A percentile compares a stretch with the other conserved stretches of the same genome.
phyloP scores from a whole-genome alignment of 2,329 filamentous ascomycete genomes.

The Trichoderma semiorbis region DNA sequence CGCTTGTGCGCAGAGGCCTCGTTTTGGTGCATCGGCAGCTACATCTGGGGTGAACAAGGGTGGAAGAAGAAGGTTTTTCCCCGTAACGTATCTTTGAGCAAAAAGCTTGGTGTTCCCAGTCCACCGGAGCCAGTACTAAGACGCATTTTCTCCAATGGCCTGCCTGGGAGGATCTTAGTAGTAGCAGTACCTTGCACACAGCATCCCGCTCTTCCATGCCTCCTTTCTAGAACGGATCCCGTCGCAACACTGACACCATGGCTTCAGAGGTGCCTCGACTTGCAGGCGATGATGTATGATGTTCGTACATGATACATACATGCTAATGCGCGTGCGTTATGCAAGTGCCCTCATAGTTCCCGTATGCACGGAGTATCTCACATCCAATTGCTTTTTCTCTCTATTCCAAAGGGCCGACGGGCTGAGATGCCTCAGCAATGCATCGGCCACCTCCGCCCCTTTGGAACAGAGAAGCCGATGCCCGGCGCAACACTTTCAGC shows the following conservation, averaged over 20 bases:
- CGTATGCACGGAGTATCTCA: neutral
- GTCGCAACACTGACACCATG: constrained; percentile 4
- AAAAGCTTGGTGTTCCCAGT: neutral
- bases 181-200: neutral
- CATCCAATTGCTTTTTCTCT: neutral
- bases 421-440: neutral
- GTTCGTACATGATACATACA: neutral
- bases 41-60: neutral
- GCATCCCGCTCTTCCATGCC: constrained; percentile 5
- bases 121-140: neutral
- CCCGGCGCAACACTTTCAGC: neutral
- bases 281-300: constrained; percentile 7
- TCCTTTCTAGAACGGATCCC: constrained; percentile 12
- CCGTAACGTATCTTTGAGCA: neutral
- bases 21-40: constrained; percentile 6
- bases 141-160: neutral
- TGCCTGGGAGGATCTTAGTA: neutral
- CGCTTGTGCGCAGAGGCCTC: neutral
- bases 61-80: neutral
- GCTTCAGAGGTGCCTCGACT: neutral
- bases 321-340: neutral
- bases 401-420: neutral
- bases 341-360: neutral
- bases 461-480: neutral
- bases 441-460: neutral